A percentile compares a stretch with the other conserved stretches of the same genome.
These are phyloP conservation scores for Plectosphaerella plurivora DNA, from an alignment of 2,329 filamentous ascomycete species.

Conservation along the genomic window DNA sequence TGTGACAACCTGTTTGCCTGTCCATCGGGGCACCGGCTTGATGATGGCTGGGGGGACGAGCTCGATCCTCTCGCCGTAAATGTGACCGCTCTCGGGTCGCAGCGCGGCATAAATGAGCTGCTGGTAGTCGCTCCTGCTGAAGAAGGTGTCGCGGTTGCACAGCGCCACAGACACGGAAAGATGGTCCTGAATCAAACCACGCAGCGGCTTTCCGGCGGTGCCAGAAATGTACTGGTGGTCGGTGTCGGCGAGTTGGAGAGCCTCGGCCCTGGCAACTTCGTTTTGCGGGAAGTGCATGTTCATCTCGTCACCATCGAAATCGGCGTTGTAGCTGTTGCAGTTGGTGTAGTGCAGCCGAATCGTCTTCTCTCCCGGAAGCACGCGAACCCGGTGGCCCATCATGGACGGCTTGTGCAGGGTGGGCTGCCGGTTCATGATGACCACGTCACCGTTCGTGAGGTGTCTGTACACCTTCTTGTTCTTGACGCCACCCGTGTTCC, in stretches of 20 bases:
- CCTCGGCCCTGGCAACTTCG: slow-evolving; percentile 88
- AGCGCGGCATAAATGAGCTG: slow-evolving; percentile 89
- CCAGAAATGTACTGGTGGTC: slow-evolving; percentile 96
- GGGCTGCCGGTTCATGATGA: slow-evolving; percentile 97
- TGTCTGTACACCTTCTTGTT: slow-evolving; percentile 98
- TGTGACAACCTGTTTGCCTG: slow-evolving; percentile 91
- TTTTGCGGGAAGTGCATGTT: slow-evolving; percentile 99
- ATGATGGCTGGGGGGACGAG: slow-evolving; percentile 76
- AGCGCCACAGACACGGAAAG: slow-evolving; percentile 91
- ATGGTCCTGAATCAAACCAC: slow-evolving; percentile 97
- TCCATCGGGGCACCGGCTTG: slow-evolving; percentile 82
- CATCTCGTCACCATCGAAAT: slow-evolving; percentile 99
- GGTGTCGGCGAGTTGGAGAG: slow-evolving; percentile 88
- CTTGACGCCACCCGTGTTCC: slow-evolving; percentile 66
- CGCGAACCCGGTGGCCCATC: slow-evolving; percentile 93
- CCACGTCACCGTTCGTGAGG: slow-evolving; percentile 92
- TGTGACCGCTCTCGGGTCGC: slow-evolving; percentile 85
- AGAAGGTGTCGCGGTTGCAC: slow-evolving; percentile 88
- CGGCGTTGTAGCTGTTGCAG: slow-evolving; percentile 98
- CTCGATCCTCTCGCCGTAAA: slow-evolving; percentile 74
- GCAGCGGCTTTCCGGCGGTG: slow-evolving; percentile 86
- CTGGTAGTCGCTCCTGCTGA: slow-evolving; percentile 82
- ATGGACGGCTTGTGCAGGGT: slow-evolving; percentile 98
- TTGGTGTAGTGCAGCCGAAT: slow-evolving; percentile 99
- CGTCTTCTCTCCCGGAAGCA: slow-evolving; percentile 90